Percentiles rank a stretch among this genome's conserved stretches.
These are phyloP conservation scores for Melanogaster broomeanus DNA, from an alignment of 768 basidiomycete genomes.

Conservation along the genomic window DNA sequence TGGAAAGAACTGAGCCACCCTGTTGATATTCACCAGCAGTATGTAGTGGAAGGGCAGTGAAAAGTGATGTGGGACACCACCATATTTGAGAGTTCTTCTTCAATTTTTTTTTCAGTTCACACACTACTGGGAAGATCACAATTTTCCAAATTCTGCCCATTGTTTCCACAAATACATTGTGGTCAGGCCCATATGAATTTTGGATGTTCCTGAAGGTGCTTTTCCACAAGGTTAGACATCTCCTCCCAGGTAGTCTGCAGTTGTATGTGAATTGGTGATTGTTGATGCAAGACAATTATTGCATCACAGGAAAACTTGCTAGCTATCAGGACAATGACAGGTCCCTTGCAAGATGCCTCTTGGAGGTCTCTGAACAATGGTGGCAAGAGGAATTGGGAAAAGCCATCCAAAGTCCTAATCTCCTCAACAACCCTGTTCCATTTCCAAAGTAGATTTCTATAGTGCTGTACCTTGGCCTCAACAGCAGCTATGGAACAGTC, in stretches of 20 bases:
- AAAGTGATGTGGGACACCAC: conserved; percentile 9
- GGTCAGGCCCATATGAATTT: no score
- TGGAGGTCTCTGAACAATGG: conserved; percentile 7
- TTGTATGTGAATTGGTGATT: background rate
- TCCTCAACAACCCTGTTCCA: conserved; percentile 5
- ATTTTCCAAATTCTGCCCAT: conserved; percentile 1
- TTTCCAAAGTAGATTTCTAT: conserved; percentile 3
- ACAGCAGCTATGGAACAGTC: background rate
- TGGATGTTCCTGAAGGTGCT: background rate
- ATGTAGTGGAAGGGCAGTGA: conserved; percentile 11
- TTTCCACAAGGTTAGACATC: no score
- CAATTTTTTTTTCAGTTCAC: background rate
- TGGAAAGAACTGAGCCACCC: background rate
- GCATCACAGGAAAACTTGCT: conserved; percentile 14
- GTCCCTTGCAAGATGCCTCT: conserved; percentile 14
- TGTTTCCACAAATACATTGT: background rate
- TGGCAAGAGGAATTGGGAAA: conserved; percentile 18
- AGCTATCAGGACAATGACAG: conserved; percentile 18
- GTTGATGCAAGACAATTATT: conserved; percentile 4
- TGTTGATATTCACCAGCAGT: conserved; percentile 3
- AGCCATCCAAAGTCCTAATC: conserved; percentile 11
- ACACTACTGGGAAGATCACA: conserved; percentile 1
- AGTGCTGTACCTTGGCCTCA: conserved; percentile 3
- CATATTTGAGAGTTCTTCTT: conserved; percentile 3
- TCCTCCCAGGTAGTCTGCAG: background rate